Evolutionary conservation across 495 filamentous ascomycete genomes (phyloP).

Genomic region (Thozetella sp.): DNA sequence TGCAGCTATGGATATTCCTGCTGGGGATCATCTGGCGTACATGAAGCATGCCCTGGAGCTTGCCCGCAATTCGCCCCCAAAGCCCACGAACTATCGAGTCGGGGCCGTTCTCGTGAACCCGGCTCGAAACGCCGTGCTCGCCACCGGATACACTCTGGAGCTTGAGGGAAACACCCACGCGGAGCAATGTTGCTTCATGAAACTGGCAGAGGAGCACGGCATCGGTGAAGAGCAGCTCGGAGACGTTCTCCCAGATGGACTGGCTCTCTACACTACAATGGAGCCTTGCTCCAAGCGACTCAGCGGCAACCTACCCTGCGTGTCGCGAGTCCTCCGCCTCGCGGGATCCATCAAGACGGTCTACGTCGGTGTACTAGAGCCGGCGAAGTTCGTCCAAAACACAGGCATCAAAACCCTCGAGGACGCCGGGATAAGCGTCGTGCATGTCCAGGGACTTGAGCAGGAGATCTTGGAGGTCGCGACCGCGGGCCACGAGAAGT

Average conservation of each 20-base stretch:
- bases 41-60: slow-evolving; percentile 74
- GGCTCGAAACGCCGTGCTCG: slow-evolving; percentile 62
- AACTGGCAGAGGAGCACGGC: slow-evolving; percentile 56
- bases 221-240: slow-evolving; percentile 58
- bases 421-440: slow-evolving; percentile 72
- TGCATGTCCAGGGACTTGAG: slow-evolving; percentile 75
- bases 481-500: slow-evolving; percentile 67
- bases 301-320: slow-evolving; percentile 81
- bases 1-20: slow-evolving; percentile 19
- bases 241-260: slow-evolving; percentile 52
- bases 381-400: slow-evolving; percentile 85
- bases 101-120: slow-evolving; percentile 78
- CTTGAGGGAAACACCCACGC: slow-evolving; percentile 93
- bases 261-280: slow-evolving; percentile 88
- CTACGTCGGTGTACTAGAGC: slow-evolving; percentile 87
- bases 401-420: slow-evolving; percentile 70
- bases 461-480: slow-evolving; percentile 80
- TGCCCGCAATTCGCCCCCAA: slow-evolving; percentile 77
- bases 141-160: slow-evolving; percentile 90
- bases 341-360: slow-evolving; percentile 70
- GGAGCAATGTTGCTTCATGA: slow-evolving; percentile 87
- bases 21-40: slow-evolving; percentile 60
- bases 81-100: slow-evolving; percentile 90
- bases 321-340: slow-evolving; percentile 74
- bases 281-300: slow-evolving; percentile 86